A percentile compares a stretch with the other conserved stretches of the same genome.
Evolutionary conservation across 495 filamentous ascomycete genomes (phyloP).

Genomic region (Talaromyces ruber): DNA sequence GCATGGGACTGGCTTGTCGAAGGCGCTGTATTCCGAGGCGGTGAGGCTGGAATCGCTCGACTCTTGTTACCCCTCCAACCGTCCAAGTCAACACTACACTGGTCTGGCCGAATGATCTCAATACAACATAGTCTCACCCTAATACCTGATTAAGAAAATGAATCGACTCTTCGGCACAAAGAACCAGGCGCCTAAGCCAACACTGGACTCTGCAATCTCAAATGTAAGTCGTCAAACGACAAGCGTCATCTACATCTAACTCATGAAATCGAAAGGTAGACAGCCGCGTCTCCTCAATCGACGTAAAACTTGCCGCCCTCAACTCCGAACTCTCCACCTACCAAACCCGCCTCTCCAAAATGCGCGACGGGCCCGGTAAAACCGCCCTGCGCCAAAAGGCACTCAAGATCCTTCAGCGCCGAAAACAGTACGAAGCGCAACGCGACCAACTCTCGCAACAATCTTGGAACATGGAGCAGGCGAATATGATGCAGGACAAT

Average conservation of each 20-base stretch:
- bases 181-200: conserved; percentile 83
- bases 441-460: conserved; percentile 92
- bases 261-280: conserved; percentile 49
- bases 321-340: conserved; percentile 87
- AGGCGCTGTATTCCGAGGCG: conserved; percentile 1
- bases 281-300: conserved; percentile 76
- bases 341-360: conserved; percentile 80
- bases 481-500: conserved; percentile 98
- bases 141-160: conserved; percentile 43
- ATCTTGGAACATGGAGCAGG: conserved; percentile 99
- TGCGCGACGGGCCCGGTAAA: conserved; percentile 96
- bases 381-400: conserved; percentile 89
- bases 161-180: conserved; percentile 93
- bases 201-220: conserved; percentile 74
- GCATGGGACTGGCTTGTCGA: not conserved
- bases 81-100: not conserved
- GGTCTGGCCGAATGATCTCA: not conserved
- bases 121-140: not conserved
- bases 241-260: not conserved
- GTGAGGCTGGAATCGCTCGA: conserved; percentile 6
- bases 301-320: conserved; percentile 87
- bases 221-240: conserved; percentile 45
- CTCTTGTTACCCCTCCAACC: not conserved
- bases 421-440: conserved; percentile 91
- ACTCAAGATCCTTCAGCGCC: conserved; percentile 89